phyloP scores from a whole-genome alignment of 2,329 filamentous ascomycete species.

The Tolypocladium tundrense region DNA sequence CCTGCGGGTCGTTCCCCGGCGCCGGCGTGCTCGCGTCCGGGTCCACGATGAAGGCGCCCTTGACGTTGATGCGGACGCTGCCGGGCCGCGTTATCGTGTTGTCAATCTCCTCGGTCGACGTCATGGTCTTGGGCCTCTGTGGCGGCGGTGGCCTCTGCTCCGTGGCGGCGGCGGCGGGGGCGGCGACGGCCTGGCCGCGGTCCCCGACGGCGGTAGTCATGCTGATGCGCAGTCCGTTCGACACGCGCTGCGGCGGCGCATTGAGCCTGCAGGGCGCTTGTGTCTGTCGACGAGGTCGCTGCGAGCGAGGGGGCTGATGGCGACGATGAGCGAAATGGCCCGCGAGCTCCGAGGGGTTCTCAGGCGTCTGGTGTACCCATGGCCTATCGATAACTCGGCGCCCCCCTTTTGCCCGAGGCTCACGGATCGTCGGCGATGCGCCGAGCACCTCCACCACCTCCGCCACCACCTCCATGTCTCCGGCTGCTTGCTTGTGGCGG shows the following conservation, averaged over 20 bases:
- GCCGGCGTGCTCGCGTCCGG: slow-evolving; percentile 53
- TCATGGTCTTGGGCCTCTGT: slow-evolving; percentile 23
- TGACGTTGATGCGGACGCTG: slow-evolving; percentile 88
- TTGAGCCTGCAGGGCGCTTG: background rate
- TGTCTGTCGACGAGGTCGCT: background rate
- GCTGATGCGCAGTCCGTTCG: background rate
- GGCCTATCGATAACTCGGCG: slow-evolving; percentile 4
- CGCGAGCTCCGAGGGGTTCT: background rate
- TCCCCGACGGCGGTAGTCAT: slow-evolving; percentile 7
- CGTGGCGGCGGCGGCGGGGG: background rate
- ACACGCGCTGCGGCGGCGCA: background rate
- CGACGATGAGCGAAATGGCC: background rate
- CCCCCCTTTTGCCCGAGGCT: slow-evolving; percentile 3
- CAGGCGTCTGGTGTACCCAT: background rate
- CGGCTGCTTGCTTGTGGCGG: background rate
- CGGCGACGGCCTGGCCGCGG: slow-evolving; percentile 1
- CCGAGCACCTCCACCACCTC: background rate
- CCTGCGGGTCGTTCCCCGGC: slow-evolving; percentile 15
- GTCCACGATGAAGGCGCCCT: slow-evolving; percentile 93
- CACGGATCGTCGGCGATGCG: background rate
- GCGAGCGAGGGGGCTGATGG: background rate
- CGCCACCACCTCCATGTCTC: background rate
- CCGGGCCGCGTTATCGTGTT: slow-evolving; percentile 52
- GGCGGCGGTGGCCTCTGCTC: background rate
- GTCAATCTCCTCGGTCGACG: slow-evolving; percentile 47